phyloP scores from a whole-genome alignment of 2,329 filamentous ascomycete genomes.

The Exserohilum turcica region DNA sequence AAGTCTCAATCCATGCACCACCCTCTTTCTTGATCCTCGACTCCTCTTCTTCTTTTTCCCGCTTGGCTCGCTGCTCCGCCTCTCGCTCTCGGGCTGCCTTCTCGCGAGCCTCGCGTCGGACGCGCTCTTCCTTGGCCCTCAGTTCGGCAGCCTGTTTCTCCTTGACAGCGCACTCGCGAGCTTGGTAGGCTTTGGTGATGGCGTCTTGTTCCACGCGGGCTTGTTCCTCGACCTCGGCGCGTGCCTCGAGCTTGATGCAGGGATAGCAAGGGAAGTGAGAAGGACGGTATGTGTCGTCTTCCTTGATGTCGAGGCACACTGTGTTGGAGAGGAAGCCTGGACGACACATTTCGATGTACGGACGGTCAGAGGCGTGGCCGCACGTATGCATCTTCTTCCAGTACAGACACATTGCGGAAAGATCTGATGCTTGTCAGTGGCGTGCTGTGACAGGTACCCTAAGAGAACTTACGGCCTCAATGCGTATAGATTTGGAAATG shows the following conservation, averaged over 20 bases:
- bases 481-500: not conserved
- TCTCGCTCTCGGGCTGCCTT: slow-evolving; percentile 29
- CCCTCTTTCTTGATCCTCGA: slow-evolving; percentile 26
- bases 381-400: slow-evolving; percentile 35
- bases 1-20: slow-evolving; percentile 28
- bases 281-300: slow-evolving; percentile 13
- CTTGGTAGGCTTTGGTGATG: slow-evolving; percentile 14
- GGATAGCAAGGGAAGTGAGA: slow-evolving; percentile 32
- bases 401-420: slow-evolving; percentile 29
- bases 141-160: slow-evolving; percentile 17
- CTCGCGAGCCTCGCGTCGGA: slow-evolving; percentile 29
- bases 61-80: slow-evolving; percentile 16
- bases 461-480: not conserved
- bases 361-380: slow-evolving; percentile 23
- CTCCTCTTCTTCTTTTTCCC: slow-evolving; percentile 21
- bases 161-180: slow-evolving; percentile 14
- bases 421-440: not conserved
- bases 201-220: slow-evolving; percentile 7
- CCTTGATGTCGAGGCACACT: slow-evolving; percentile 23
- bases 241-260: slow-evolving; percentile 27
- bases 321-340: slow-evolving; percentile 26
- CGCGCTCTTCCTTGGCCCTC: slow-evolving; percentile 24
- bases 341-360: slow-evolving; percentile 33
- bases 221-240: slow-evolving; percentile 15
- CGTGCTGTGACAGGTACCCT: too few species aligned